Conservation (phyloP, 2,329 filamentous ascomycete species). For the Calonectria hawksworthii region DNA sequence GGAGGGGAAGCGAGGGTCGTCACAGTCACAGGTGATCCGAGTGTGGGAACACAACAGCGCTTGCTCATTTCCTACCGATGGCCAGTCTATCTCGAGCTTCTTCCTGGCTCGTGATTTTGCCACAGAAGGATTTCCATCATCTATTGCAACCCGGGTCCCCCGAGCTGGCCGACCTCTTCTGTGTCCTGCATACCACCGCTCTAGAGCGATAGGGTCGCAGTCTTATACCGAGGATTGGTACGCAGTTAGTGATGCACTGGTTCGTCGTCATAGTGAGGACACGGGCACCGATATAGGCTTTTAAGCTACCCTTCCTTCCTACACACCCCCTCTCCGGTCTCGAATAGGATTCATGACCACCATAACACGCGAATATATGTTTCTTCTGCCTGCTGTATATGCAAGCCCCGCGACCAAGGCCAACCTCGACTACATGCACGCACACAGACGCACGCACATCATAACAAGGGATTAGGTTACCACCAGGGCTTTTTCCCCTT, state of each 20-base stretch:
- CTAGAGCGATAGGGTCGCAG: conserved; percentile 1
- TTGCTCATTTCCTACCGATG: not conserved
- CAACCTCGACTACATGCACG: conserved; percentile 19
- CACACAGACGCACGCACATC: not conserved
- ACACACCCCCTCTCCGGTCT: conserved; percentile 7
- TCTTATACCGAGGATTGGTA: conserved; percentile 3
- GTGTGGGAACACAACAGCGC: conserved; percentile 9
- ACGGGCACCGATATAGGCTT: conserved; percentile 6
- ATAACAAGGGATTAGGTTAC: not conserved
- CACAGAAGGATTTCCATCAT: not conserved
- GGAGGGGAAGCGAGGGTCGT: not conserved
- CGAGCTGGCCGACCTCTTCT: conserved; percentile 11
- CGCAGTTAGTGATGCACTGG: not conserved
- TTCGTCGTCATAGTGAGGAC: not conserved
- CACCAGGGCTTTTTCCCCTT: not conserved
- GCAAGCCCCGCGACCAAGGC: not conserved
- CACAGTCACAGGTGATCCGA: conserved; percentile 4
- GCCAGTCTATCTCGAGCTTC: not conserved
- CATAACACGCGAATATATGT: conserved; percentile 11
- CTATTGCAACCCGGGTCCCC: conserved; percentile 2
- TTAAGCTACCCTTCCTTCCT: not conserved
- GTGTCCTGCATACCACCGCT: conserved; percentile 1
- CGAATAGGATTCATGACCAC: not conserved
- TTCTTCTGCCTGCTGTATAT: not conserved
- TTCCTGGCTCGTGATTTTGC: not conserved